Conservation (phyloP, 805 yeast species). For the Jamesozyma jinghongensis region DNA sequence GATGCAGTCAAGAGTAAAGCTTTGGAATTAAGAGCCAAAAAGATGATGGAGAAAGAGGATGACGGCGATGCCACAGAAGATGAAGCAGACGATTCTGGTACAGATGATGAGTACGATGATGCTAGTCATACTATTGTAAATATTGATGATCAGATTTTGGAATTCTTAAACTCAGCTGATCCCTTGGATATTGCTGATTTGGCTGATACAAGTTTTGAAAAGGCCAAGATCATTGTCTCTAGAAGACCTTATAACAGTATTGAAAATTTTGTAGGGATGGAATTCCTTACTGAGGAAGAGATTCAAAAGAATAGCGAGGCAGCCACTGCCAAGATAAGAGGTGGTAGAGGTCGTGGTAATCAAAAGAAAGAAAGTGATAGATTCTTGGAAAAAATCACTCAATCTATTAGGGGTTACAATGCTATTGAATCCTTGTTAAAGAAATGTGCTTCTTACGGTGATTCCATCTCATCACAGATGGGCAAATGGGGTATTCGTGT, state of each 20-base stretch:
- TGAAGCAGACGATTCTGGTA: constrained; percentile 20
- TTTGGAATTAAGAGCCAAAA: constrained; percentile 18
- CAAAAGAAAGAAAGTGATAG: constrained; percentile 61
- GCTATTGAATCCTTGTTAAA: constrained; percentile 91
- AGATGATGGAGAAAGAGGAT: constrained; percentile 13
- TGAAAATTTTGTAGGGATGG: constrained; percentile 48
- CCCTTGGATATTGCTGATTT: constrained; percentile 72
- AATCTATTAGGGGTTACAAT: constrained; percentile 74
- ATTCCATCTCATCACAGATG: constrained; percentile 60
- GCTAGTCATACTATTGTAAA: constrained; percentile 21
- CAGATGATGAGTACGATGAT: constrained; percentile 27
- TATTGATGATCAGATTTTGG: constrained; percentile 59
- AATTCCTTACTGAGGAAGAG: constrained; percentile 36
- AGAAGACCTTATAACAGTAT: constrained; percentile 63
- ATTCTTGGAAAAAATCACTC: constrained; percentile 58
- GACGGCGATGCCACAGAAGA: constrained; percentile 11
- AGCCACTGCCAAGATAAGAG: constrained; percentile 21
- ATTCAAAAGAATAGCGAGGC: constrained; percentile 16
- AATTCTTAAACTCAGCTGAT: constrained; percentile 72
- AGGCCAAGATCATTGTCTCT: constrained; percentile 55
- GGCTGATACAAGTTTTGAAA: constrained; percentile 55
- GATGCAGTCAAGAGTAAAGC: constrained; percentile 26
- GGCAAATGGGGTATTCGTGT: constrained; percentile 81
- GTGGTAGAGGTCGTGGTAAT: constrained; percentile 22
- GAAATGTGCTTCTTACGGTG: constrained; percentile 72